These are phyloP conservation scores for Juglanconis sp. DNA, from an alignment of 2,329 filamentous ascomycete species.

Conservation along the genomic window DNA sequence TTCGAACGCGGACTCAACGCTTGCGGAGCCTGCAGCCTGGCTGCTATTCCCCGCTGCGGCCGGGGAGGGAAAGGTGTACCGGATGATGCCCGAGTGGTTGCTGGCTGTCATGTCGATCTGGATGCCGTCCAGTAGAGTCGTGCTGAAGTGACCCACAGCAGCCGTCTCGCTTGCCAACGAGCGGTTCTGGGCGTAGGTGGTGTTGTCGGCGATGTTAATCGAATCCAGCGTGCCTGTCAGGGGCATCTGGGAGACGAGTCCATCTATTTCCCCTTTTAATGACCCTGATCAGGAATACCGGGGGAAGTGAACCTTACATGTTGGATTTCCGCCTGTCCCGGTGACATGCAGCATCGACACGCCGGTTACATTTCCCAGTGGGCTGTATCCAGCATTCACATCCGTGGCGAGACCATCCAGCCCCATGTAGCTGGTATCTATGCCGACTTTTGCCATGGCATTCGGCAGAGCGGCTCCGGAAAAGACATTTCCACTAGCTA, in stretches of 20 bases:
- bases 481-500: constrained; percentile 7
- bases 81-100: constrained; percentile 6
- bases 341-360: constrained; percentile 13
- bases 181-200: constrained; percentile 10
- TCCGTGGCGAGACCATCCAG: constrained; percentile 1
- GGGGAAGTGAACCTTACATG: neutral
- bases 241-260: constrained; percentile 8
- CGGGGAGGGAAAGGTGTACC: constrained; percentile 7
- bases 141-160: constrained; percentile 8
- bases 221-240: neutral
- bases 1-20: neutral
- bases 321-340: constrained; percentile 8
- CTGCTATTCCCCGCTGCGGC: neutral
- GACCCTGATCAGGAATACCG: neutral
- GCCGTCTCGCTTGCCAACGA: constrained; percentile 9
- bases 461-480: constrained; percentile 3
- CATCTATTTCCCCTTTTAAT: neutral
- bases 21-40: neutral
- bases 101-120: constrained; percentile 9
- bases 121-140: constrained; percentile 7
- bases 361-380: constrained; percentile 10
- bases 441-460: constrained; percentile 12
- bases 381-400: constrained; percentile 11
- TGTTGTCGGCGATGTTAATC: constrained; percentile 8
- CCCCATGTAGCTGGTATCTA: constrained; percentile 8